Percentiles rank a stretch among this genome's conserved stretches.
Conservation (phyloP, 2,329 filamentous ascomycete species). For the Xylaria sp. region DNA sequence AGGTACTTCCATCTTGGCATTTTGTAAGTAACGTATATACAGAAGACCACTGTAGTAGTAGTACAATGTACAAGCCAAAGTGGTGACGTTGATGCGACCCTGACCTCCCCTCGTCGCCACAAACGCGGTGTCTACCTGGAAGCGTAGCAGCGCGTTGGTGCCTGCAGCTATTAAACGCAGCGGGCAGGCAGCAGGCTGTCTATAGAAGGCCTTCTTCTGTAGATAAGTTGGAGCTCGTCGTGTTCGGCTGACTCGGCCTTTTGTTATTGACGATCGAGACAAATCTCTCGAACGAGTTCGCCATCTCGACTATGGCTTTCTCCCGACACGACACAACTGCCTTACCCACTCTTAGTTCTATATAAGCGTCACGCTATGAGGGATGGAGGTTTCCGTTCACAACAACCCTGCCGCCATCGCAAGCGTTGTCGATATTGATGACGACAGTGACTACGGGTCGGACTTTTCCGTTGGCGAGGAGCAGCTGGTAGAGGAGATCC, state of each 20-base stretch:
- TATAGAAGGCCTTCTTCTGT: too few relatives aligned
- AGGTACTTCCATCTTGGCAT: too few relatives aligned
- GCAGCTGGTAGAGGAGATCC: conserved; percentile 38
- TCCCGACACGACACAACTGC: background rate
- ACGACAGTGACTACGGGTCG: conserved; percentile 42
- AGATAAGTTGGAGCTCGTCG: background rate
- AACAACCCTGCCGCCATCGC: background rate
- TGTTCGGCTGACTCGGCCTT: background rate
- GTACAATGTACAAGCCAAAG: too few relatives aligned
- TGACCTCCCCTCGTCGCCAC: too few relatives aligned
- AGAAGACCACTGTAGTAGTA: too few relatives aligned
- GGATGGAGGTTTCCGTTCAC: conserved; percentile 12
- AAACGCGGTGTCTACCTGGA: too few relatives aligned
- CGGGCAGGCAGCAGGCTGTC: conserved; percentile 7
- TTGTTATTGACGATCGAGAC: background rate
- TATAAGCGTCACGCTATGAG: background rate
- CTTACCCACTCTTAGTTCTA: background rate
- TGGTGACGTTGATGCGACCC: too few relatives aligned
- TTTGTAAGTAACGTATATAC: too few relatives aligned
- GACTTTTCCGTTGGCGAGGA: conserved; percentile 43
- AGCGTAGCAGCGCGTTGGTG: background rate
- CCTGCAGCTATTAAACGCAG: background rate
- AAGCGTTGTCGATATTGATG: conserved; percentile 12
- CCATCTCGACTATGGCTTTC: conserved; percentile 1
- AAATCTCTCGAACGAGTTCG: background rate